Base-by-base conservation (phyloP, 441 rosid species). In the Mallotus japonicus region DNA sequence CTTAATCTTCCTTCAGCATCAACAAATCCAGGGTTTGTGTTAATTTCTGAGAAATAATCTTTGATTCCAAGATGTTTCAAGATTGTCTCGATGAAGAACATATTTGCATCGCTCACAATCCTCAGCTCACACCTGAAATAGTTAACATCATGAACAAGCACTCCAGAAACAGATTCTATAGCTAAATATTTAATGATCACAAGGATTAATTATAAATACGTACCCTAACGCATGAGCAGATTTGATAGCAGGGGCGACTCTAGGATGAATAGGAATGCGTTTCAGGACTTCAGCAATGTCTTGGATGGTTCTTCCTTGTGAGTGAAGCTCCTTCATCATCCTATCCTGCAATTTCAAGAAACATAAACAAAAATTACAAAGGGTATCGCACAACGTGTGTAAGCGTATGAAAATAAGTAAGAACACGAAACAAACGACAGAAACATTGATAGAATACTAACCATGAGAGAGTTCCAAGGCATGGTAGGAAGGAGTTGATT, bases 401-500 rank as follows among this genome's bases (percentile, higher is more conserved):
- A 37, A 4, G 6, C 40, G 6, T 37, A 4, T 37, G 40, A 37
- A 37, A 37, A 37, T 37, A 37, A 37, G 40, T 37, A 37, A 37
- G 2, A 37, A 37, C 0, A 37, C 5, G 6, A 37, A 37, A 37
- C 40, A 37, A 37, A 37, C 40, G 5, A 37, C 1, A 28, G 32
- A 6, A 37, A 12, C 32, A 50, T 60, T 62, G 20, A 91, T 3
- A 28, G 32, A 28, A 12, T 32, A 50, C 66, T 62, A 34, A 91
- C 95, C 93, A 91, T 87, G 67, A 89, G 84, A 63, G 90, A 75
- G 75, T 91, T 91, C 90, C 90, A 91, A 20, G 97, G 89, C 93
- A 89, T 88, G 65, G 92, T 86, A 4, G 89, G 89, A 34, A 88
- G 93, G 67, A 90, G 97, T 71, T 86, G 79, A n/a, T 88, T 73